Evolutionary conservation across 1,284 basidiomycete species (phyloP).

Genomic region (Cutaneotrichosporon sp.): DNA sequence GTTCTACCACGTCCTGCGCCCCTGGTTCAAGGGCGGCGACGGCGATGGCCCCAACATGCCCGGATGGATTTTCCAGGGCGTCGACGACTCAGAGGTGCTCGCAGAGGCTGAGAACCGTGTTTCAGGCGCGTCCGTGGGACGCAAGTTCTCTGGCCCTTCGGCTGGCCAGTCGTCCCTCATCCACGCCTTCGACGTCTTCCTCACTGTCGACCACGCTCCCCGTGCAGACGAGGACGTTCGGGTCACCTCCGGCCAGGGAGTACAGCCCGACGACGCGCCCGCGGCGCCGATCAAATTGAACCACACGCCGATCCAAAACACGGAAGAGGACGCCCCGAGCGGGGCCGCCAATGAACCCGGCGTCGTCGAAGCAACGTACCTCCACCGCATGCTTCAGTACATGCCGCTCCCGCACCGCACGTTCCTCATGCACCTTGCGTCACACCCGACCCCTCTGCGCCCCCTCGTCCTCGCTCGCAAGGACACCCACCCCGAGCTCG

Average conservation of each 20-base stretch:
- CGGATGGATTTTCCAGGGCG: constrained; percentile 77
- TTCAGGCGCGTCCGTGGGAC: constrained; percentile 27
- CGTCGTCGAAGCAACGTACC: constrained; percentile 56
- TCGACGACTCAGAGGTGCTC: constrained; percentile 54
- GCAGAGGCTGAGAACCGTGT: constrained; percentile 51
- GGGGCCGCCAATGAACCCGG: constrained; percentile 3
- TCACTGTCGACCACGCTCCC: constrained; percentile 58
- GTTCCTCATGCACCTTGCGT: constrained; percentile 76
- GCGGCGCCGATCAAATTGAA: constrained; percentile 11
- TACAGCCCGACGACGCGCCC: constrained; percentile 5
- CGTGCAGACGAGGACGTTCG: constrained; percentile 23
- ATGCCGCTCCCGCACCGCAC: constrained; percentile 88
- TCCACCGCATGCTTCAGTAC: constrained; percentile 76
- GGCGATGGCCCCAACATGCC: constrained; percentile 57
- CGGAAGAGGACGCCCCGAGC: too few relatives aligned
- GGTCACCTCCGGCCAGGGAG: constrained; percentile 6
- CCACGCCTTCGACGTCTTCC: constrained; percentile 82
- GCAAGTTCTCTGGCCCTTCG: constrained; percentile 74
- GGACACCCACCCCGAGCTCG: constrained; percentile 46
- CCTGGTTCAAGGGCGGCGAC: constrained; percentile 87
- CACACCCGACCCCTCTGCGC: constrained; percentile 58
- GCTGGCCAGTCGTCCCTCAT: constrained; percentile 87
- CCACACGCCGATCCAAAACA: constrained; percentile 4
- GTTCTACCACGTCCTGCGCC: constrained; percentile 81
- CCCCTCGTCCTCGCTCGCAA: constrained; percentile 42